Evolutionary conservation across 2,329 filamentous ascomycete genomes (phyloP).

Genomic region (Fusarium transvaalense): DNA sequence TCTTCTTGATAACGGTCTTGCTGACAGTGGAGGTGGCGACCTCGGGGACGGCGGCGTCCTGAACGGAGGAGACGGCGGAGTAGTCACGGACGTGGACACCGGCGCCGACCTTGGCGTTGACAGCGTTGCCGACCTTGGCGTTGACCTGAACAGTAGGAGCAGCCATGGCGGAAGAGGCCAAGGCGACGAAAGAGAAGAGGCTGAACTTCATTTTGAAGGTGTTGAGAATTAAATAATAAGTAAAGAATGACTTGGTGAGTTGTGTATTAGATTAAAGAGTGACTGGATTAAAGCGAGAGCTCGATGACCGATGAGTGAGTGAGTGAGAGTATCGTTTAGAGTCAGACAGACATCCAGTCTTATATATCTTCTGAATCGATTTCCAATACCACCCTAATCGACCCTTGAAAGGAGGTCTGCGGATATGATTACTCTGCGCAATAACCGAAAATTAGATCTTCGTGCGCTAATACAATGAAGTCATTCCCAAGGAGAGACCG

Average conservation of each 20-base stretch:
- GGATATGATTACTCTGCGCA: neutral
- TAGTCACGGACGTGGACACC: neutral
- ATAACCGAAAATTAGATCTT: conserved; percentile 25
- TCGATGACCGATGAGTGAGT: neutral
- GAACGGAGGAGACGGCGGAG: neutral
- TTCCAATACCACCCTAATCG: neutral
- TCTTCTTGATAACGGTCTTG: conserved; percentile 34
- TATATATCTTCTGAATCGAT: conserved; percentile 1
- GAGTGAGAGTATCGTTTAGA: neutral
- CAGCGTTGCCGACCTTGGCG: neutral
- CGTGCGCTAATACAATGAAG: conserved; percentile 1
- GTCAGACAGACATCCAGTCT: neutral
- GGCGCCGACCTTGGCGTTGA: neutral
- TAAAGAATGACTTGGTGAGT: conserved; percentile 34
- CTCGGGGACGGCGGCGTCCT: conserved; percentile 60
- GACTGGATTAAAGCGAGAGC: conserved; percentile 21
- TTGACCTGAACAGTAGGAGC: conserved; percentile 6
- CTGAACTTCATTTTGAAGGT: conserved; percentile 31
- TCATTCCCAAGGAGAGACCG: neutral
- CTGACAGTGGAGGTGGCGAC: conserved; percentile 15
- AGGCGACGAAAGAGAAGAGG: conserved; percentile 19
- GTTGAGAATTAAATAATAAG: neutral
- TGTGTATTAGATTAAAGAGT: conserved; percentile 19
- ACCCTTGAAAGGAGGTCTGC: conserved; percentile 13
- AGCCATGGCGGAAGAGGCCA: conserved; percentile 24